phyloP scores from a whole-genome alignment of 2,329 filamentous ascomycete species.

The Exophiala sideris region DNA sequence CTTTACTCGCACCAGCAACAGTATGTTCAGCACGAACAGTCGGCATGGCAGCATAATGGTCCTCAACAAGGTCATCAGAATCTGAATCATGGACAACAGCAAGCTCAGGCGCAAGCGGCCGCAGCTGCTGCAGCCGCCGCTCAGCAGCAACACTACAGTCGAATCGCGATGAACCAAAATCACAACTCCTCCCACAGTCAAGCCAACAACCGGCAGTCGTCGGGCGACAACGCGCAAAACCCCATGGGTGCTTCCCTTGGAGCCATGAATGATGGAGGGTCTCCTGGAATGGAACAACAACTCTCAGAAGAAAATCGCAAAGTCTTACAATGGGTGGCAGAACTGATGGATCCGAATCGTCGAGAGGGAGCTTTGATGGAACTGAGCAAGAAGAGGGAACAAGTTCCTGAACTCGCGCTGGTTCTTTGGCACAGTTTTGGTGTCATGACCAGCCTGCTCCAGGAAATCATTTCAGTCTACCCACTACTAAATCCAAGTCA shows the following conservation, averaged over 20 bases:
- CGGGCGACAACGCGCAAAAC: slow-evolving; percentile 22
- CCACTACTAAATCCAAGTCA: slow-evolving; percentile 94
- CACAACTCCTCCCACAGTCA: slow-evolving; percentile 34
- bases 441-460: slow-evolving; percentile 97
- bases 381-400: slow-evolving; percentile 96
- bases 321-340: slow-evolving; percentile 89
- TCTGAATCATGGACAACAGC: slow-evolving; percentile 37
- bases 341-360: slow-evolving; percentile 80
- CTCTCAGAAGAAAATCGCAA: slow-evolving; percentile 87
- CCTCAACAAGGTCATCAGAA: slow-evolving; percentile 38
- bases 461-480: slow-evolving; percentile 99
- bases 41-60: slow-evolving; percentile 42
- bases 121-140: slow-evolving; percentile 40
- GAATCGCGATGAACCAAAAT: slow-evolving; percentile 65
- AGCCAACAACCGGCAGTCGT: slow-evolving; percentile 18
- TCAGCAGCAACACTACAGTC: slow-evolving; percentile 63
- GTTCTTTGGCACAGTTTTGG: slow-evolving; percentile 99
- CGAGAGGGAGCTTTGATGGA: slow-evolving; percentile 89
- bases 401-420: slow-evolving; percentile 91
- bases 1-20: slow-evolving; percentile 60
- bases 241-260: slow-evolving; percentile 18
- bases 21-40: slow-evolving; percentile 47
- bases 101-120: slow-evolving; percentile 41
- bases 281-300: slow-evolving; percentile 55
- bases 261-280: slow-evolving; percentile 23